Evolutionary conservation across 805 yeast species (phyloP), one percentile per base, ranked within the genome.

Genomic region (Kluyveromyces starmeri): DNA sequence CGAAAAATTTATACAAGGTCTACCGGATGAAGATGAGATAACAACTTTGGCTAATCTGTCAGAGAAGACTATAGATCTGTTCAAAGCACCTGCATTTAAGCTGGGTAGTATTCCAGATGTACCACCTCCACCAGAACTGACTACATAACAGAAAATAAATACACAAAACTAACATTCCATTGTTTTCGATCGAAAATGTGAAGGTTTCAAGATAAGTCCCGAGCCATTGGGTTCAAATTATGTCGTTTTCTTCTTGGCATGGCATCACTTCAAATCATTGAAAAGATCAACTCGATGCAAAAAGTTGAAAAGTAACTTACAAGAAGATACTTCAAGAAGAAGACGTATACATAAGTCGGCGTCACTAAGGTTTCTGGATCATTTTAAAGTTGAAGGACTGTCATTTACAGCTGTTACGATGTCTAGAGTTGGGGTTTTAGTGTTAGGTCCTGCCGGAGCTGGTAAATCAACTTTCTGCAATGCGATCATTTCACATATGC

Each of bases 371-470:
- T n/a, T n/a, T n/a, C n/a, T n/a, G n/a, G n/a, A n/a, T n/a, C n/a
- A n/a, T n/a, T n/a, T n/a, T n/a, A n/a, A n/a, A n/a, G n/a, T n/a
- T n/a, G n/a, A n/a, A n/a, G n/a, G n/a, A n/a, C n/a, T n/a, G n/a
- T n/a, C n/a, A n/a, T n/a, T n/a, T n/a, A 20, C 23, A 6, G 5
- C n/a, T 7, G 13, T 7, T 23, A 37, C 7, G 15, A 89, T 92
- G 98, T 85, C 96, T 3, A 70, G 95, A 62, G 95, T 86, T 2
- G 98, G 97, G 38, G 89, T 85, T 9, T 64, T 92, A 42, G 95
- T 88, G 1, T 61, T 92, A 44, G 98, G 98, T 1, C 98, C 98
- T 13, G 98, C 98, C 1, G 98, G 98, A 24, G 97, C 83, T 7
- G 98, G 98, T 8, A 89, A 82, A 58, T 76, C 92, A 30, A 85